These are phyloP conservation scores for Xylaria hypoxylon DNA, from an alignment of 2,329 filamentous ascomycete species.

Conservation along the genomic window DNA sequence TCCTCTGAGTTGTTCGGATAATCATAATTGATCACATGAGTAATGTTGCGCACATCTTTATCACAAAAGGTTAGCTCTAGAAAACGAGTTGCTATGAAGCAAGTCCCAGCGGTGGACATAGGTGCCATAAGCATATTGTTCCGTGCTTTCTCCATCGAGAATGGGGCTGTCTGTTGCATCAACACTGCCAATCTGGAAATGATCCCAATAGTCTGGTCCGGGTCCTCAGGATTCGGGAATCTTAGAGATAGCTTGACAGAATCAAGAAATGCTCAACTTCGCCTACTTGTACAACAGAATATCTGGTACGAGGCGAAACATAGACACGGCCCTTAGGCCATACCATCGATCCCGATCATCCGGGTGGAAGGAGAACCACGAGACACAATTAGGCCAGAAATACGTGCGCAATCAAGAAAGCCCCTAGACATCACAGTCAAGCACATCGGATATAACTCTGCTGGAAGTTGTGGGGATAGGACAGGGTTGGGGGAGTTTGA, in stretches of 20 bases:
- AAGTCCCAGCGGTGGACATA: conserved; percentile 70
- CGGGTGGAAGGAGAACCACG: conserved; percentile 80
- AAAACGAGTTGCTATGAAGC: conserved; percentile 67
- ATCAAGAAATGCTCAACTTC: conserved; percentile 83
- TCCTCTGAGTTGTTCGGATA: conserved; percentile 99
- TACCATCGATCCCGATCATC: conserved; percentile 87
- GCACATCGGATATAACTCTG: conserved; percentile 73
- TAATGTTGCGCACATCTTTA: conserved; percentile 99
- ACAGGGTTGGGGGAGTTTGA: conserved; percentile 69
- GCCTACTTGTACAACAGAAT: conserved; percentile 75
- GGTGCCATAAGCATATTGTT: conserved; percentile 63
- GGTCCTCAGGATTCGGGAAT: conserved; percentile 68
- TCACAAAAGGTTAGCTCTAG: conserved; percentile 80
- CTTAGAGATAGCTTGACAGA: conserved; percentile 75
- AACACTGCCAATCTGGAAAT: conserved; percentile 65
- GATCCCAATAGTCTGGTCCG: conserved; percentile 62
- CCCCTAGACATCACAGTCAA: conserved; percentile 93
- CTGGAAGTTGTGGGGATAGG: conserved; percentile 65
- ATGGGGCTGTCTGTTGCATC: conserved; percentile 71
- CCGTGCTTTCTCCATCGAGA: conserved; percentile 66
- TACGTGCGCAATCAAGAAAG: conserved; percentile 88
- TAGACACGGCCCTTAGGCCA: conserved; percentile 78
- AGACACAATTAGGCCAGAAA: conserved; percentile 90
- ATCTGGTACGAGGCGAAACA: conserved; percentile 78
- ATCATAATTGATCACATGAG: conserved; percentile 99